phyloP scores from a whole-genome alignment of 2,329 filamentous ascomycete genomes.

The Metarhizium album region DNA sequence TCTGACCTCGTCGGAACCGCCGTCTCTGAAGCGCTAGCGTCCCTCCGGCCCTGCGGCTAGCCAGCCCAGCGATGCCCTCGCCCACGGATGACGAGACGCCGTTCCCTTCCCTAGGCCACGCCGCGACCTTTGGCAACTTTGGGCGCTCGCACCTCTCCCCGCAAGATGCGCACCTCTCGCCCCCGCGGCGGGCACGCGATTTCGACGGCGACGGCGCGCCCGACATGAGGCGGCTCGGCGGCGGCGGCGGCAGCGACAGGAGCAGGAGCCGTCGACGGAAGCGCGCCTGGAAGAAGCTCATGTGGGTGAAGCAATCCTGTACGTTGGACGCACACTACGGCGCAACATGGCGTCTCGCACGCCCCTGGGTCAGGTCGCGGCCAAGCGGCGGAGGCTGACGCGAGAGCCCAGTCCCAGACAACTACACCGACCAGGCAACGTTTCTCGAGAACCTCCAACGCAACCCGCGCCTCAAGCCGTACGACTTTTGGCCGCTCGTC shows the following conservation, averaged over 20 bases:
- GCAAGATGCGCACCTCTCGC: constrained; percentile 70
- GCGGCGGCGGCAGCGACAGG: constrained; percentile 46
- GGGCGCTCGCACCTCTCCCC: constrained; percentile 65
- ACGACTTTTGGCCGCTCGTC: constrained; percentile 96
- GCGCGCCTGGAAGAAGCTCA: constrained; percentile 82
- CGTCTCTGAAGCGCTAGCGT: no score
- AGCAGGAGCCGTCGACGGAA: constrained; percentile 59
- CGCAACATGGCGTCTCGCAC: constrained; percentile 1
- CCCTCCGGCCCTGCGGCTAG: no score
- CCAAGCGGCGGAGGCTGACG: neutral
- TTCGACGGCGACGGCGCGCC: constrained; percentile 22
- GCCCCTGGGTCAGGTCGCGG: neutral
- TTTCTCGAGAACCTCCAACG: constrained; percentile 93
- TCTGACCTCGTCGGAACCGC: neutral
- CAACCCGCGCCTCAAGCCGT: constrained; percentile 85
- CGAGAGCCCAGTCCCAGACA: constrained; percentile 71
- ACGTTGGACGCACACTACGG: no score
- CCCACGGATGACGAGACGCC: constrained; percentile 28
- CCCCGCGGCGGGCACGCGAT: constrained; percentile 37
- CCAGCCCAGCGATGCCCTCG: constrained; percentile 22
- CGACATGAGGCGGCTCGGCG: constrained; percentile 32
- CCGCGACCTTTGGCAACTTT: constrained; percentile 20
- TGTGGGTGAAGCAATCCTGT: constrained; percentile 98
- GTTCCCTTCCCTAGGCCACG: constrained; percentile 22
- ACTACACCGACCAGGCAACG: constrained; percentile 94